Conservation (phyloP, 2,329 filamentous ascomycete species). For the Cladosporium colombiae region DNA sequence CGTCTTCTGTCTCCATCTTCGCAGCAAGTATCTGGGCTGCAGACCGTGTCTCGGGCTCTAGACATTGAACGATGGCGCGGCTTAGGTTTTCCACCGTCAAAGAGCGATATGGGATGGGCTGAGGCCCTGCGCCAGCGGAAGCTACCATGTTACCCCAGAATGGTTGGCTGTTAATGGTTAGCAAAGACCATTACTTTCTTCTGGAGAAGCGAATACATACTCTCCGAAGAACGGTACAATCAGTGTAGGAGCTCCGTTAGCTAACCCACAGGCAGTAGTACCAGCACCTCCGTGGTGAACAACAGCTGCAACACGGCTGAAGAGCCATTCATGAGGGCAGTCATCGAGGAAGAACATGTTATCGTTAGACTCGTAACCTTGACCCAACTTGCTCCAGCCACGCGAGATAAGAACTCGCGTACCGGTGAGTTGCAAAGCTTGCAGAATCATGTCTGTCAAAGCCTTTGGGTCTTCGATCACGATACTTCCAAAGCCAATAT, state of each 20-base stretch:
- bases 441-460: constrained; percentile 69
- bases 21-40: constrained; percentile 62
- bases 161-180: constrained; percentile 40
- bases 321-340: constrained; percentile 59
- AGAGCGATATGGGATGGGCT: constrained; percentile 77
- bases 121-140: constrained; percentile 56
- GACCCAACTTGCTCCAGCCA: constrained; percentile 52
- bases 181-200: constrained; percentile 26
- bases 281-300: constrained; percentile 61
- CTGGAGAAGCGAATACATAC: constrained; percentile 40
- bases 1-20: constrained; percentile 65
- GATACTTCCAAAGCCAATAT: constrained; percentile 79
- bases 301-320: constrained; percentile 53
- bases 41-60: constrained; percentile 60
- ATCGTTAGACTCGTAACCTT: constrained; percentile 38
- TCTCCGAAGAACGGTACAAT: constrained; percentile 60
- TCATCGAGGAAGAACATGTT: constrained; percentile 53
- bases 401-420: constrained; percentile 53
- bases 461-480: constrained; percentile 72
- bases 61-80: constrained; percentile 44
- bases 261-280: constrained; percentile 56
- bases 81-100: constrained; percentile 48
- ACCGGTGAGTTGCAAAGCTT: constrained; percentile 58
- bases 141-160: constrained; percentile 54
- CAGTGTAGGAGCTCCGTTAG: constrained; percentile 51